Evolutionary conservation across 805 yeast genomes (phyloP).

Genomic region (Naumovozyma dairenensis): DNA sequence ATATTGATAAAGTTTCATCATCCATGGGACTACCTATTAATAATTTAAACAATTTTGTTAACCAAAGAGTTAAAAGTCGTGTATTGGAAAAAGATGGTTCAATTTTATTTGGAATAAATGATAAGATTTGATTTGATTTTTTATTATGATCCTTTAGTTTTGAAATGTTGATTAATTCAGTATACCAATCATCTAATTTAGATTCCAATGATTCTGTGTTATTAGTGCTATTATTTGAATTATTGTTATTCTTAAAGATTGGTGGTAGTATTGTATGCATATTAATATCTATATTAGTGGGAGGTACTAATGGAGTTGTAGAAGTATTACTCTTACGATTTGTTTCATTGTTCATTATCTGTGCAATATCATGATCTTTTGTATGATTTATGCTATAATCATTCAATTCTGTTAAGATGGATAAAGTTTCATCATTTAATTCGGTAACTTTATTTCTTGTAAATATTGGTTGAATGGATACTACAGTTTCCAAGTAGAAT

Average conservation of each 20-base stretch:
- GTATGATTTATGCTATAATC: too few relatives aligned
- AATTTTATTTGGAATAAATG: constrained; percentile 21
- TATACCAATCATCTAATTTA: constrained; percentile 28
- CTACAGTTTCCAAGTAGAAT: constrained; percentile 81
- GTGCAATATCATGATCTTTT: too few relatives aligned
- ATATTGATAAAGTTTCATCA: constrained; percentile 38
- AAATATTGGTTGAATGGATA: constrained; percentile 93
- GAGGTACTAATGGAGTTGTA: too few relatives aligned
- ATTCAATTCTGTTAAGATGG: constrained; percentile 22
- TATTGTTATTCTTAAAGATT: constrained; percentile 2
- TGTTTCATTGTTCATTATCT: too few relatives aligned
- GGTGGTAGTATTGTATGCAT: not conserved
- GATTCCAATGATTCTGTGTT: constrained; percentile 2
- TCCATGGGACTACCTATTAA: constrained; percentile 57
- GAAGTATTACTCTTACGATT: too few relatives aligned
- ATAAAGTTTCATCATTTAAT: constrained; percentile 54
- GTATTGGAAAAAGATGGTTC: constrained; percentile 10
- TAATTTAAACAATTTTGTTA: constrained; percentile 65
- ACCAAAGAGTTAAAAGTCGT: too few relatives aligned
- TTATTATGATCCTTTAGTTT: constrained; percentile 24
- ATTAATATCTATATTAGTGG: too few relatives aligned
- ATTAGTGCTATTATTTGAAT: not conserved
- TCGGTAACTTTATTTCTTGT: constrained; percentile 80
- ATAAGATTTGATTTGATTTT: constrained; percentile 13
- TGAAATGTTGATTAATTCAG: constrained; percentile 25